Conservation (phyloP, 768 basidiomycete genomes). For the Basidioascus undulatus region DNA sequence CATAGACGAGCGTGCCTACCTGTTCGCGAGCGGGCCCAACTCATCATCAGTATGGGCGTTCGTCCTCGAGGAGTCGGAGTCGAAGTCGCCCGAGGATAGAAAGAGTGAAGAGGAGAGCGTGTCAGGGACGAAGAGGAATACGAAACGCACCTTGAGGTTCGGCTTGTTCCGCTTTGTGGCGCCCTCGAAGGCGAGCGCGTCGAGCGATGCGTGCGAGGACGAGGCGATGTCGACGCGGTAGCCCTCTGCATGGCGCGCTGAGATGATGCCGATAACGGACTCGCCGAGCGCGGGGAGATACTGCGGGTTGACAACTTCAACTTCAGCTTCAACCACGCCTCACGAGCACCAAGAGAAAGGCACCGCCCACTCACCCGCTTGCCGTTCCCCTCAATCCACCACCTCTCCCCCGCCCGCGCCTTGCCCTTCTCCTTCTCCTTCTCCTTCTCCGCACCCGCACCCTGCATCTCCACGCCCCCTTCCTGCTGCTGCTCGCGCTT, state of each 20-base stretch:
- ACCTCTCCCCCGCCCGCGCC: constrained; percentile 44
- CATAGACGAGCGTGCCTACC: constrained; percentile 80
- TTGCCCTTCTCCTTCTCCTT: constrained; percentile 26
- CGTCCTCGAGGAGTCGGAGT: neutral
- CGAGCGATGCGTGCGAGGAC: constrained; percentile 60
- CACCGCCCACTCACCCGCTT: constrained; percentile 38
- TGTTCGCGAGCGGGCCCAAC: constrained; percentile 18
- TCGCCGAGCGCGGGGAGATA: constrained; percentile 80
- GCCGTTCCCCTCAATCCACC: constrained; percentile 75
- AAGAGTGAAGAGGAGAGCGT: neutral
- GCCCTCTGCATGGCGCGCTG: constrained; percentile 57
- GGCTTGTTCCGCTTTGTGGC: constrained; percentile 87
- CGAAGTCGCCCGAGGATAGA: neutral
- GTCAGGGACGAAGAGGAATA: neutral
- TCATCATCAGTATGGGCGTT: neutral
- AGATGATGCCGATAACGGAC: constrained; percentile 61
- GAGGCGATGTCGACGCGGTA: constrained; percentile 86
- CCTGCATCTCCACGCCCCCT: constrained; percentile 6
- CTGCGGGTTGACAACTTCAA: constrained; percentile 21
- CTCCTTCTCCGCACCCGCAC: constrained; percentile 10
- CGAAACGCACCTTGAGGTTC: constrained; percentile 47
- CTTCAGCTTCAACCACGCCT: neutral
- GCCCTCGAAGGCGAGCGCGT: constrained; percentile 82
- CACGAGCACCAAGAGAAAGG: neutral
- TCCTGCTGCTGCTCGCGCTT: no score